phyloP scores from a whole-genome alignment of 768 basidiomycete genomes.

The Wakefieldia striispora region DNA sequence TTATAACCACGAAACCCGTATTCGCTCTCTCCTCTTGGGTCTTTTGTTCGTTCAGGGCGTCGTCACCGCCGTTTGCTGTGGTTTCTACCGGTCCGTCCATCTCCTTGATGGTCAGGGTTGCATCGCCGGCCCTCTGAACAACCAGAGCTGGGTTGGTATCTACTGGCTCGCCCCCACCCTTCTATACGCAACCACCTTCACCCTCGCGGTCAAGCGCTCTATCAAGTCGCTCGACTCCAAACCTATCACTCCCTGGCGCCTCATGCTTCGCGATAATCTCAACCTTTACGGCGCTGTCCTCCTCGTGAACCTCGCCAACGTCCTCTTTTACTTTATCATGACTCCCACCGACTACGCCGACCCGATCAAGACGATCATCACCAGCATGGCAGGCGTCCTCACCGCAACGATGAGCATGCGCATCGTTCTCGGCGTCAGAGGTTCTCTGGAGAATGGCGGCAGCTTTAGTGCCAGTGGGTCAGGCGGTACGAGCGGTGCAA shows the following conservation, averaged over 20 bases:
- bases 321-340: constrained; percentile 86
- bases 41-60: constrained; percentile 69
- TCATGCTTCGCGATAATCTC: constrained; percentile 87
- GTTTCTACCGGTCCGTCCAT: constrained; percentile 80
- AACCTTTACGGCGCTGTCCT: constrained; percentile 83
- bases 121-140: constrained; percentile 76
- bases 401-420: constrained; percentile 88
- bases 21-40: constrained; percentile 54
- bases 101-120: constrained; percentile 76
- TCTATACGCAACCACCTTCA: constrained; percentile 44
- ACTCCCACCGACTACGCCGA: constrained; percentile 59
- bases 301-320: constrained; percentile 78
- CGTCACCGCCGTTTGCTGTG: constrained; percentile 71
- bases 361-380: constrained; percentile 79
- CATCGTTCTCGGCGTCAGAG: constrained; percentile 80
- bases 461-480: constrained; percentile 59
- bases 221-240: constrained; percentile 36
- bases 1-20: constrained; percentile 54
- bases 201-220: constrained; percentile 24
- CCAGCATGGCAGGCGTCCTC: constrained; percentile 82
- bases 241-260: constrained; percentile 68
- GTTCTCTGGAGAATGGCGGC: constrained; percentile 70
- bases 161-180: constrained; percentile 82
- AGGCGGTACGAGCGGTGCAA: constrained; percentile 44
- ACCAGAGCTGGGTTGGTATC: constrained; percentile 69